Evolutionary conservation across 208 protist species (phyloP).

Genomic region (Leishmania aethiopica): DNA sequence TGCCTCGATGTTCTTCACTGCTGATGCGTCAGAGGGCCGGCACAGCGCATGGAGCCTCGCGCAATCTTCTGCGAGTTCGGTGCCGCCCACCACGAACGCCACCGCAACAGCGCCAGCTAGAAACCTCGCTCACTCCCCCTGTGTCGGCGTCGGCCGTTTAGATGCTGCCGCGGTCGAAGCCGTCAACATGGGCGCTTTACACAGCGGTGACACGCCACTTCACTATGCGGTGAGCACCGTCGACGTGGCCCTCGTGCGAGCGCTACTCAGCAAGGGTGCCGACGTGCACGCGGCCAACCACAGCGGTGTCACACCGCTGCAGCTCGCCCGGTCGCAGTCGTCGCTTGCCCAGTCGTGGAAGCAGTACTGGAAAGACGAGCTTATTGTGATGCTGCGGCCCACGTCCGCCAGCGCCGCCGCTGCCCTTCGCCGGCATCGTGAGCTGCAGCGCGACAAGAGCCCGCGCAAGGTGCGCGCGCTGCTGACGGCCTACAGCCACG

Average conservation of each 20-base stretch:
- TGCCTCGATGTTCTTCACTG: not conserved
- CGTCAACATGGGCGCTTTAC: not conserved
- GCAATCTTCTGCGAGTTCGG: not conserved
- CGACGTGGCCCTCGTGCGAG: constrained; percentile 54
- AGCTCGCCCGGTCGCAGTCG: constrained; percentile 15
- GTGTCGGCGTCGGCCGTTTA: not conserved
- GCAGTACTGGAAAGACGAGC: constrained; percentile 29
- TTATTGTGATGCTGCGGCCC: constrained; percentile 21
- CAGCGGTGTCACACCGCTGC: constrained; percentile 16
- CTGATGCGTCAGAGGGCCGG: not conserved
- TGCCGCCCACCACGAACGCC: not conserved
- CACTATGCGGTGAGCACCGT: constrained; percentile 61
- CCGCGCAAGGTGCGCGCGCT: constrained; percentile 25
- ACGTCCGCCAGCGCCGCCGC: constrained; percentile 10
- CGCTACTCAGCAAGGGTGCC: constrained; percentile 63
- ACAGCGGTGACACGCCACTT: constrained; percentile 45
- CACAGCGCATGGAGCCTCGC: no score
- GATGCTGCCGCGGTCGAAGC: not conserved
- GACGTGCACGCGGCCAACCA: constrained; percentile 31
- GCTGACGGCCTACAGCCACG: constrained; percentile 29
- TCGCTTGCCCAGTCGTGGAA: constrained; percentile 7
- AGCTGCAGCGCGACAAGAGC: constrained; percentile 8
- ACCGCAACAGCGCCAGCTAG: not conserved
- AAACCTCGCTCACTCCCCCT: not conserved
- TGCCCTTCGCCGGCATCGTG: constrained; percentile 1